Base-by-base conservation (phyloP, 345 rosid genomes). In the Eucalyptus pumila region DNA sequence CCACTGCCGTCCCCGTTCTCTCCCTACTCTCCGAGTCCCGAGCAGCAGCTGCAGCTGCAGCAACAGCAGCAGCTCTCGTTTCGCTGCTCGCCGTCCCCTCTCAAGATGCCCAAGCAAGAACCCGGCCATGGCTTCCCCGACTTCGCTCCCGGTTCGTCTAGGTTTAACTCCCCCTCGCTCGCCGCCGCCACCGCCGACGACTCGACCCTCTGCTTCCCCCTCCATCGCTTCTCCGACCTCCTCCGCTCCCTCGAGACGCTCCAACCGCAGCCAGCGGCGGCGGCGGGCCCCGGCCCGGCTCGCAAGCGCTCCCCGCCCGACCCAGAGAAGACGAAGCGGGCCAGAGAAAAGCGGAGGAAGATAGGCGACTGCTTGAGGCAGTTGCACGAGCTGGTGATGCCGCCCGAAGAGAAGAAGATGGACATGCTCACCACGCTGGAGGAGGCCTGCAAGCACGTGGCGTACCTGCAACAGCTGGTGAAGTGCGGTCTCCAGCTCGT, bases 371-470 rank as follows among this genome's bases (percentile, higher is more conserved):
- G 90, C 90, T 92, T 91, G n/a, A 93, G 93, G 65, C 87, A 90
- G 27, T 56, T 96, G 72, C 94, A 93, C 85, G 95, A 94, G 85
- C 92, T 96, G 26, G 92, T 96, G 95, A 98, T 96, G 8, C 91
- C 93, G 94, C 2, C 24, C 47, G 83, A 5, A 21, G 93, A 93
- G 49, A 91, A 86, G 87, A 95, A 92, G 89, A 93, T 94, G 97
- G 94, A 92, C 88, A 90, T 87, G 3, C 93, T 93, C 4, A 92
- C 91, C 67, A 58, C 92, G 91, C 94, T 96, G 1, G 95, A 93
- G 62, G 96, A 97, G 92, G 94, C 96, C 17, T 86, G 88, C 80
- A 95, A 91, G 91, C 96, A 96, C 91, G 90, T 97, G 30, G 90
- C 42, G 32, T 95, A 92, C 90, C 93, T 96, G 40, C 94, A 95